A percentile compares a stretch with the other conserved stretches of the same genome.
phyloP scores from a whole-genome alignment of 2,329 filamentous ascomycete species.

The Scolecobasidium constrictum region DNA sequence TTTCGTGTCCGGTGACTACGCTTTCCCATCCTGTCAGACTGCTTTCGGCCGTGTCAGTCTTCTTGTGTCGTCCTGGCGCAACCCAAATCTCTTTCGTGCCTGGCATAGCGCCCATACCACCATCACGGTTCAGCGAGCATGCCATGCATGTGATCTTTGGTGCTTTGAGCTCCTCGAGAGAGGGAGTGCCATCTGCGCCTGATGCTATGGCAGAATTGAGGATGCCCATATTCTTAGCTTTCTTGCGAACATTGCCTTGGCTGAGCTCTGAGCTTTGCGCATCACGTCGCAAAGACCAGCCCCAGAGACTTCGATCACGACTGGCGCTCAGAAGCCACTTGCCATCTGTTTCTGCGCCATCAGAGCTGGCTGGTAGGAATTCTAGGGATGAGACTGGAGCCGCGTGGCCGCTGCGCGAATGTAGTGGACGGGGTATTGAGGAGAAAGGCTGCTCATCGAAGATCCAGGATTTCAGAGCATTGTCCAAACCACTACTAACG shows the following conservation, averaged over 20 bases:
- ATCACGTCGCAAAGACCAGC: constrained; percentile 87
- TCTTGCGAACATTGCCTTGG: constrained; percentile 78
- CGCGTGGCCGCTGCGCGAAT: constrained; percentile 79
- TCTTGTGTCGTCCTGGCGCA: constrained; percentile 52
- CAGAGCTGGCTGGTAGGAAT: constrained; percentile 80
- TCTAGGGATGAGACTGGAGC: constrained; percentile 71
- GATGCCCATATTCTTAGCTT: constrained; percentile 78
- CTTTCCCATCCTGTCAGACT: constrained; percentile 92
- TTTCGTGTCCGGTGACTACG: constrained; percentile 82
- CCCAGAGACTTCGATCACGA: constrained; percentile 86
- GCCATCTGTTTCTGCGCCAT: constrained; percentile 76
- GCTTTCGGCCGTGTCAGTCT: constrained; percentile 59
- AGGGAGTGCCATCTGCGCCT: constrained; percentile 47
- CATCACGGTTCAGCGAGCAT: constrained; percentile 85
- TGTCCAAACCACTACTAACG: constrained; percentile 83
- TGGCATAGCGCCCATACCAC: constrained; percentile 77
- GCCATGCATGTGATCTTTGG: constrained; percentile 87
- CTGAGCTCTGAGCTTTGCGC: constrained; percentile 90
- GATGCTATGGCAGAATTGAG: constrained; percentile 45
- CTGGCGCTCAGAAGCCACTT: constrained; percentile 93
- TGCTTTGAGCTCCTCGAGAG: constrained; percentile 67
- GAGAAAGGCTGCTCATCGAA: constrained; percentile 90
- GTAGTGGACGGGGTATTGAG: constrained; percentile 71
- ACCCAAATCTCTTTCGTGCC: constrained; percentile 77
- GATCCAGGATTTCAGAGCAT: constrained; percentile 91